Evolutionary conservation across 2,329 filamentous ascomycete genomes (phyloP).

Genomic region (Plenodomus tracheiphilus): DNA sequence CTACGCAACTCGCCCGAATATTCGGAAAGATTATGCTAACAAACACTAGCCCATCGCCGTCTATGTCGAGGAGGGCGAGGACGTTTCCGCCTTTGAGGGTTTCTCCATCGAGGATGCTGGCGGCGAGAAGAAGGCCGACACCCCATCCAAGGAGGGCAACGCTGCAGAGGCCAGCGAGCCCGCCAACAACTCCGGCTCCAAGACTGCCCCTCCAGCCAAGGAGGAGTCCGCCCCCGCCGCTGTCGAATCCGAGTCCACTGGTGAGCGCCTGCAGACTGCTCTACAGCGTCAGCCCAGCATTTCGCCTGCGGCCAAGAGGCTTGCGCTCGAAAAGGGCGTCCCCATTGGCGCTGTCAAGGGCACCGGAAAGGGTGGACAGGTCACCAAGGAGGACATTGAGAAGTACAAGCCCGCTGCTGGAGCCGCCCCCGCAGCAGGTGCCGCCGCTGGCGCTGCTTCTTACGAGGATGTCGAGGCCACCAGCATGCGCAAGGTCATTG

Average conservation of each 20-base stretch:
- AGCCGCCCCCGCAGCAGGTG: constrained; percentile 52
- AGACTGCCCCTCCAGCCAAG: constrained; percentile 59
- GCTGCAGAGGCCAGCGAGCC: constrained; percentile 65
- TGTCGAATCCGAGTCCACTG: constrained; percentile 72
- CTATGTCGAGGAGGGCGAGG: constrained; percentile 86
- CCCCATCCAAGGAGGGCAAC: constrained; percentile 64
- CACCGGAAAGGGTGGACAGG: constrained; percentile 79
- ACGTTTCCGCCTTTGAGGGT: constrained; percentile 83
- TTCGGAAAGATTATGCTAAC: constrained; percentile 24
- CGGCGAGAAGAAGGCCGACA: constrained; percentile 71
- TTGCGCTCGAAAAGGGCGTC: constrained; percentile 84
- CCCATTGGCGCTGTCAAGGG: constrained; percentile 80
- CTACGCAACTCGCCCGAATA: neutral
- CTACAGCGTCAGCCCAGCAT: constrained; percentile 81
- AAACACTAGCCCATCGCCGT: constrained; percentile 83
- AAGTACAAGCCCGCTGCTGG: constrained; percentile 68
- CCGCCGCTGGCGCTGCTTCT: constrained; percentile 60
- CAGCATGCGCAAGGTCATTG: constrained; percentile 98
- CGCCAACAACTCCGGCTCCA: constrained; percentile 56
- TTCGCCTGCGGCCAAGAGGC: constrained; percentile 72
- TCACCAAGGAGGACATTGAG: constrained; percentile 92
- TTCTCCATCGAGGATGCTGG: constrained; percentile 91
- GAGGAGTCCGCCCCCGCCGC: constrained; percentile 58
- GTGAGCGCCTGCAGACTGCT: constrained; percentile 77
- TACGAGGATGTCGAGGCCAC: constrained; percentile 85